phyloP scores from a whole-genome alignment of 352 stramenopile species.

The Globisporangium sylvaticum region DNA sequence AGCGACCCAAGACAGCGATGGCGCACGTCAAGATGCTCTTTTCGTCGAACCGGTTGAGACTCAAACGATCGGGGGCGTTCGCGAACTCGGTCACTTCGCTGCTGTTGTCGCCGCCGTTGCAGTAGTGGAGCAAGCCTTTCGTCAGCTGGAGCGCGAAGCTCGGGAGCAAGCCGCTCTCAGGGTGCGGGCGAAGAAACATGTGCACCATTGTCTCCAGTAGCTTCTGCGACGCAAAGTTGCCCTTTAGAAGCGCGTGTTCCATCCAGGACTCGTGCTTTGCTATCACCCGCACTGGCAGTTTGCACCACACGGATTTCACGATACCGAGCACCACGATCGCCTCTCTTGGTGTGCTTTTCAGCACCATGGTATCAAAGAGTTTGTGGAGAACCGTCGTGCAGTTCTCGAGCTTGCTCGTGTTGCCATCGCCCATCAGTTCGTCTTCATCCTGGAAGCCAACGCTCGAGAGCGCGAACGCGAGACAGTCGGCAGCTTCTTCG shows the following conservation, averaged over 20 bases:
- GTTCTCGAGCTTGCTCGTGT: conserved; percentile 21
- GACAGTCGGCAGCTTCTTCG: conserved; percentile 20
- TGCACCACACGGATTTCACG: conserved; percentile 20
- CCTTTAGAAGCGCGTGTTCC: conserved; percentile 17
- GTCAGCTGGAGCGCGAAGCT: conserved; percentile 27
- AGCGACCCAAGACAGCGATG: conserved; percentile 24
- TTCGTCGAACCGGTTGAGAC: conserved; percentile 22
- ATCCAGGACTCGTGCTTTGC: conserved; percentile 27
- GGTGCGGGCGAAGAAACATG: conserved; percentile 32
- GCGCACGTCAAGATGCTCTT: conserved; percentile 35
- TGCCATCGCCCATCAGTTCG: conserved; percentile 13
- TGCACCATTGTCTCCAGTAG: conserved; percentile 30
- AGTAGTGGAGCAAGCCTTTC: conserved; percentile 31
- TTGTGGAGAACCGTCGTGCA: conserved; percentile 20
- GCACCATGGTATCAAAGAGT: conserved; percentile 20
- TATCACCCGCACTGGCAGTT: conserved; percentile 15
- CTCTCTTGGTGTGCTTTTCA: conserved; percentile 15
- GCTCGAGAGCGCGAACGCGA: conserved; percentile 15
- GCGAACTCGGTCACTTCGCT: conserved; percentile 6
- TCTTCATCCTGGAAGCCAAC: conserved; percentile 17
- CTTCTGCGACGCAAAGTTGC: conserved; percentile 18
- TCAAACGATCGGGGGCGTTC: conserved; percentile 15
- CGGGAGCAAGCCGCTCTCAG: conserved; percentile 13
- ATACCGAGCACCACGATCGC: conserved; percentile 14
- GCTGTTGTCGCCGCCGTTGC: conserved; percentile 24